Base-by-base conservation (phyloP, 345 rosid genomes). In the Eucalyptus sp. region DNA sequence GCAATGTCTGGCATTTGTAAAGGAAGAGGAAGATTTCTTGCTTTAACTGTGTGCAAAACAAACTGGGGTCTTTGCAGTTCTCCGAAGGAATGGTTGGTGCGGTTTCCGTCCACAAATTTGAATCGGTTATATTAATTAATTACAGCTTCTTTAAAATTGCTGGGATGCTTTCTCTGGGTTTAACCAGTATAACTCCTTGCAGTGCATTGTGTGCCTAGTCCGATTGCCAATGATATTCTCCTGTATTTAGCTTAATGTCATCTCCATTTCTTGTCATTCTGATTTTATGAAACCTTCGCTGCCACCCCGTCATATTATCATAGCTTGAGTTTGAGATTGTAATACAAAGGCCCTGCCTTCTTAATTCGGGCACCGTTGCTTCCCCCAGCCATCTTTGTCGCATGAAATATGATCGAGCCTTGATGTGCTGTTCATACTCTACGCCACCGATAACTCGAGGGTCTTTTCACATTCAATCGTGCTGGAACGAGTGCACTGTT, bases 1-100 rank as follows among this genome's bases (percentile, higher is more conserved):
- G 87, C 60, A 88, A 80, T 76, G 49, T 68, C 88, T 90, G 88
- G 89, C 86, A 84, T 90, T 86, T 88, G 88, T 90, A 90, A 88
- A 88, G 90, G 86, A 88, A 90, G 91, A 90, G 89, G 91, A 64
- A 90, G 46, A 87, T 43, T n/a, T 33, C 43, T 64, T 87, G 64
- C 58, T 43, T 48, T 37, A 79, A 56, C n/a, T 88, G 89, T 51
- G 86, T 71, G 52, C 44, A 50, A 60, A 68, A 88, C 62, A 51
- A 88, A 88, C 52, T 31, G 50, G 50, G 31, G 64, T 88, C 62
- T 24, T 50, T 68, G 84, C 31, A 27, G 41, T 87, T 88, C 31
- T 56, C 80, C 71, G 68, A 60, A 20, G 83, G 46, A 91, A 91
- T 71, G 83, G 83, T 37, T 71, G 83, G 83, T 71, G 46, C 46